Percentiles rank a stretch among this genome's conserved stretches.
Conservation (phyloP, 192 early-diverging fungal genomes). For the Umbelopsis isabellina region DNA sequence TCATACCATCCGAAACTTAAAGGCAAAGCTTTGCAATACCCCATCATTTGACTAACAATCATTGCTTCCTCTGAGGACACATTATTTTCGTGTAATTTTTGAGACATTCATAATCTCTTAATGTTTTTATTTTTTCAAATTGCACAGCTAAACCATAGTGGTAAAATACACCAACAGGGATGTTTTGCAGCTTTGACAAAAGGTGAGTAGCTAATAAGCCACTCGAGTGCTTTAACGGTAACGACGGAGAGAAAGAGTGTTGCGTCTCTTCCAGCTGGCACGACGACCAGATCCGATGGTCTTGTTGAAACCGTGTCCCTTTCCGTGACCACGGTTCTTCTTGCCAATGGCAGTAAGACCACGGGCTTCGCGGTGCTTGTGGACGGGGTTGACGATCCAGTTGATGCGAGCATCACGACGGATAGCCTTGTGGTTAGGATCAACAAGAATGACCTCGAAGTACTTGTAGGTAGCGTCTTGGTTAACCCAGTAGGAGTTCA, state of each 20-base stretch:
- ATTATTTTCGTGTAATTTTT: background rate
- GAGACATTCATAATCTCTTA: background rate
- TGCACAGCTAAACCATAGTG: conserved; percentile 9
- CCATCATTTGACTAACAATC: too few relatives aligned
- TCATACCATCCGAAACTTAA: too few relatives aligned
- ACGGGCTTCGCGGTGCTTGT: conserved; percentile 99
- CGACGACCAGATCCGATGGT: conserved; percentile 90
- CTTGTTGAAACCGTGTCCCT: conserved; percentile 97
- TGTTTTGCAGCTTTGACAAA: conserved; percentile 4
- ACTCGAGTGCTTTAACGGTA: conserved; percentile 73
- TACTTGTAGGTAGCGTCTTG: conserved; percentile 99
- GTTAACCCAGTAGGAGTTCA: conserved; percentile 99
- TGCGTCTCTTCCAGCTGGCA: conserved; percentile 91
- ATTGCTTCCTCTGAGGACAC: background rate
- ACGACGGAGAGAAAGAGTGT: conserved; percentile 92
- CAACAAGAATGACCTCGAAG: conserved; percentile 98
- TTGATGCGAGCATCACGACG: conserved; percentile 98
- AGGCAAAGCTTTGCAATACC: too few relatives aligned
- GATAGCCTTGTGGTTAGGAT: conserved; percentile 98
- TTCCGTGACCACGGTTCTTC: conserved; percentile 96
- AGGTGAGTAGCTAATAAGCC: conserved; percentile 11
- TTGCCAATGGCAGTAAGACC: conserved; percentile 96
- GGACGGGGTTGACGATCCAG: conserved; percentile 98
- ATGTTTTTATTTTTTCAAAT: conserved; percentile 5
- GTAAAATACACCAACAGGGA: background rate